phyloP scores from a whole-genome alignment of 352 stramenopile species.

The Globisporangium canariense region DNA sequence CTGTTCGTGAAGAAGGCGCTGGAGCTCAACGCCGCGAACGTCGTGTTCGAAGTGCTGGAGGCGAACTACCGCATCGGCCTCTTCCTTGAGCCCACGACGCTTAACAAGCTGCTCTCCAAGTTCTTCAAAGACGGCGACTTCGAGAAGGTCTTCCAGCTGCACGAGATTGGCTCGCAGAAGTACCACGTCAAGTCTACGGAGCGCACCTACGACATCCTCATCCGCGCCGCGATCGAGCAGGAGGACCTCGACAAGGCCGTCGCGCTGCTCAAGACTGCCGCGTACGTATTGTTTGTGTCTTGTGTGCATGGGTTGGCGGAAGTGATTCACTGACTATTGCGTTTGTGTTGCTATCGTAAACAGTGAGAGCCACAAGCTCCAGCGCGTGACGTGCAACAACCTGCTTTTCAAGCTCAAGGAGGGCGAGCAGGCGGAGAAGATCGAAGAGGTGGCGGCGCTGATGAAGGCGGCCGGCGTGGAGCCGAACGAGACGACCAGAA shows the following conservation, averaged over 20 bases:
- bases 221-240: slow-evolving; percentile 74
- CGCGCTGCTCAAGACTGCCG: slow-evolving; percentile 65
- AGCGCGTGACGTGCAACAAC: slow-evolving; percentile 87
- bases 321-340: too few species aligned
- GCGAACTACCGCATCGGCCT: slow-evolving; percentile 82
- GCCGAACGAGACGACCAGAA: slow-evolving; percentile 81
- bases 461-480: slow-evolving; percentile 78
- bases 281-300: slow-evolving; percentile 39
- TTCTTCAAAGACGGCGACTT: slow-evolving; percentile 78
- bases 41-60: slow-evolving; percentile 76
- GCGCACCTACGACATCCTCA: slow-evolving; percentile 82
- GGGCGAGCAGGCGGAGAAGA: slow-evolving; percentile 73
- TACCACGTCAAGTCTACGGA: slow-evolving; percentile 85
- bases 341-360: neutral
- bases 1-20: slow-evolving; percentile 84
- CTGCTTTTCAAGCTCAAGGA: slow-evolving; percentile 86
- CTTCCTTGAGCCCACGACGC: slow-evolving; percentile 74
- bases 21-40: slow-evolving; percentile 63
- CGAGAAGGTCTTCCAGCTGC: slow-evolving; percentile 74
- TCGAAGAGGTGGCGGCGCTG: slow-evolving; percentile 68
- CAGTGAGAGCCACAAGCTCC: slow-evolving; percentile 68
- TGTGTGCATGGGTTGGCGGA: neutral
- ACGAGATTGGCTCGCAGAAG: slow-evolving; percentile 72
- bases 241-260: slow-evolving; percentile 70
- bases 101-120: slow-evolving; percentile 83